phyloP scores from a whole-genome alignment of 2,329 filamentous ascomycete genomes.

The Sporothrix luriei region DNA sequence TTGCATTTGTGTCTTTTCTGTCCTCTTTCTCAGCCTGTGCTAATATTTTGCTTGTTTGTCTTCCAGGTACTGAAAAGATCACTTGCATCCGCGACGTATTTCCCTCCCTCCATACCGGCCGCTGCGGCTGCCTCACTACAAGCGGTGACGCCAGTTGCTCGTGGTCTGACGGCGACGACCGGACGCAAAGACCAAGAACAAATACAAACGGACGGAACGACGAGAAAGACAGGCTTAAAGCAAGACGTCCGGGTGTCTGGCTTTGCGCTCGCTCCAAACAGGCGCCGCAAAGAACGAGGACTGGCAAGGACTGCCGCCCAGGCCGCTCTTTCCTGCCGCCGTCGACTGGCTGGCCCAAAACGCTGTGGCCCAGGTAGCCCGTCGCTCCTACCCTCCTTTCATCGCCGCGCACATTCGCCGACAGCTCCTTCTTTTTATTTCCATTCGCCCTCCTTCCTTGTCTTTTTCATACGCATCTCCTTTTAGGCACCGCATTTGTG shows the following conservation, averaged over 20 bases:
- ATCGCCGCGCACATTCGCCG: constrained; percentile 15
- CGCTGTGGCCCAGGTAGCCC: constrained; percentile 14
- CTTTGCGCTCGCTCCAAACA: constrained; percentile 27
- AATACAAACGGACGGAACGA: constrained; percentile 19
- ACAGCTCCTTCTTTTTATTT: constrained; percentile 11
- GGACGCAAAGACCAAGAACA: constrained; percentile 6
- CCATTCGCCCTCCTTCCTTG: not conserved
- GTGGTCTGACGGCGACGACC: constrained; percentile 27
- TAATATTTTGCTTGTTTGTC: not conserved
- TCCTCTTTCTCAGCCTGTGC: not conserved
- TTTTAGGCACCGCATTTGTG: constrained; percentile 11
- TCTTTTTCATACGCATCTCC: not conserved
- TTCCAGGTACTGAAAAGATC: not conserved
- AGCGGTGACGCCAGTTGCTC: constrained; percentile 28
- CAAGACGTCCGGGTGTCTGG: constrained; percentile 10
- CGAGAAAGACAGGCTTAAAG: not conserved
- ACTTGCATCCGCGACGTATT: constrained; percentile 3
- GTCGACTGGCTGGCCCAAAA: constrained; percentile 30
- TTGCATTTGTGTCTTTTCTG: not conserved
- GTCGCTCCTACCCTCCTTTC: constrained; percentile 1
- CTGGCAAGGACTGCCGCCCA: constrained; percentile 8
- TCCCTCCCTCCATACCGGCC: constrained; percentile 25
- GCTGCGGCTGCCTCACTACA: constrained; percentile 12
- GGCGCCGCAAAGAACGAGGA: constrained; percentile 18
- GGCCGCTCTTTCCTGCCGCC: constrained; percentile 26